Conservation (phyloP, 495 filamentous ascomycete genomes). For the Tricharina praecox region DNA sequence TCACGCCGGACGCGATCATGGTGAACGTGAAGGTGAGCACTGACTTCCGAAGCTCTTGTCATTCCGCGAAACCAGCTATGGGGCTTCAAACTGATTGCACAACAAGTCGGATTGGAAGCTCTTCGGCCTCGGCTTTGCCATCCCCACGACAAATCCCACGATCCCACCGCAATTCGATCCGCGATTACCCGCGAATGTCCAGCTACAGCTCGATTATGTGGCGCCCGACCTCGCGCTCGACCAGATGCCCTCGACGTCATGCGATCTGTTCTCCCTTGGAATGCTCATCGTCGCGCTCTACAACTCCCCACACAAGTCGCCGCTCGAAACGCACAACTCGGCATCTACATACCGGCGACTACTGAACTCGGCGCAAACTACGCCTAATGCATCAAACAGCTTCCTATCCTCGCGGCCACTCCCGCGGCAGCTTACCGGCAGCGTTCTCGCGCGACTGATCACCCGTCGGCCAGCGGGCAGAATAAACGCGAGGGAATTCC, state of each 20-base stretch:
- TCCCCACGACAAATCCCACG: conserved; percentile 49
- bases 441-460: conserved; percentile 66
- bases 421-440: conserved; percentile 55
- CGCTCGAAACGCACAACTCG: conserved; percentile 62
- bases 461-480: conserved; percentile 72
- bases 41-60: background rate
- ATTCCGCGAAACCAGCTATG: too few relatives aligned
- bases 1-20: conserved; percentile 88
- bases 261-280: conserved; percentile 86
- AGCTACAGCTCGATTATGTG: conserved; percentile 79
- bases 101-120: conserved; percentile 89
- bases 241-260: conserved; percentile 56
- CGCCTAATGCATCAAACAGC: conserved; percentile 62
- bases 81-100: background rate
- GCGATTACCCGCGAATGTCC: conserved; percentile 64
- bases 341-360: conserved; percentile 65
- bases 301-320: conserved; percentile 78
- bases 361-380: conserved; percentile 55
- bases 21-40: conserved; percentile 70
- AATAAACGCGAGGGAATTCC: conserved; percentile 78
- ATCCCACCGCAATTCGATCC: conserved; percentile 53
- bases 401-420: conserved; percentile 63
- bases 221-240: conserved; percentile 90
- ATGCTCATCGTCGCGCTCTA: conserved; percentile 78
- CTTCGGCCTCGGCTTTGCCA: conserved; percentile 76